Base-by-base conservation (phyloP, 495 filamentous ascomycete genomes). In the Xanthoparmelia taractica region DNA sequence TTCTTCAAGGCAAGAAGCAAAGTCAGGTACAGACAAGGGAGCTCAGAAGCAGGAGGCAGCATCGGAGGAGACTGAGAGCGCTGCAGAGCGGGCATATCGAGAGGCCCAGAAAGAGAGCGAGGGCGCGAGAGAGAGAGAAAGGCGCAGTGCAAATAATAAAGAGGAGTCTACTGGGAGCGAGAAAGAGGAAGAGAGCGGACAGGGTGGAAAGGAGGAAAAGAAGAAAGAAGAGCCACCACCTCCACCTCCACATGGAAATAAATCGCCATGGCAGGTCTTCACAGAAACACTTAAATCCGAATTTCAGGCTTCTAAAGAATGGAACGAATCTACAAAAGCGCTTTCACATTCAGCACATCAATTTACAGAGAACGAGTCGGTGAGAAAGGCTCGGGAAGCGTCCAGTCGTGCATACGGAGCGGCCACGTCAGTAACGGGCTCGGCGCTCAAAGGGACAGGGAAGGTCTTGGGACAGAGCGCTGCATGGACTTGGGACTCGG, bases 231-330 rank as follows among this genome's bases (percentile, higher is more conserved):
- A 80, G 31, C 75, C 80, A 61, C 88, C 94, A 11, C 88, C 89
- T 27, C 95, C 93, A 10, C 93, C 94, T 27, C 94, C 94, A 10
- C 95, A 98, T 69, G 95, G 94, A 64, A 91, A 96, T 76, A 98
- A 98, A 78, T 89, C 93, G 11, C 94, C 94, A 38, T 96, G 94
- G 90, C 91, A 96, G 74, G 94, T 98, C 45, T 98, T 98, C 79
- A 89, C 90, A 64, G 94, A 98, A 68, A 98, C 94, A 60, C 84
- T 98, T 73, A 84, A 90, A 70, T 79, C 80, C 58, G 94, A 97
- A 72, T 94, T 98, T 76, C 92, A 96, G 72, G 89, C 92, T 34
- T 97, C 94, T 23, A 96, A 97, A 73, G 94, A 98, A 74, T 98
- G 95, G 94, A 94, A 97, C 69, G 94, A 98, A 68, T 96, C 90